These are phyloP conservation scores for Scedosporium aurantiacum DNA, from an alignment of 2,329 filamentous ascomycete genomes.

Conservation along the genomic window DNA sequence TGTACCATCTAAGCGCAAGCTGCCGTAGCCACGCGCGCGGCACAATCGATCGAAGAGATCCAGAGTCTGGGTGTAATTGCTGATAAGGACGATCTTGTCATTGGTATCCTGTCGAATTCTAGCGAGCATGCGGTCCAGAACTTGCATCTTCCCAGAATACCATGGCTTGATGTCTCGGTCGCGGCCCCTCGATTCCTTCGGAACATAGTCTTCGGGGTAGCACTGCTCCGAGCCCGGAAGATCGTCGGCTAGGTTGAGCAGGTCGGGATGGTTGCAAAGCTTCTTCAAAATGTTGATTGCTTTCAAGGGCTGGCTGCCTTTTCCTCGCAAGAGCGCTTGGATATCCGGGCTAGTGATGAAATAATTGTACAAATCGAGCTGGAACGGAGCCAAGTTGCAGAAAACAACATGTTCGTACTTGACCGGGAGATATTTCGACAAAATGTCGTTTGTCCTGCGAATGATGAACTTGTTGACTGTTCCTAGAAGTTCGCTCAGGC, in stretches of 20 bases:
- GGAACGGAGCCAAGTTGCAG: constrained; percentile 87
- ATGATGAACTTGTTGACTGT: constrained; percentile 99
- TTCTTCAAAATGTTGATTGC: constrained; percentile 97
- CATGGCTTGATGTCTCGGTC: constrained; percentile 88
- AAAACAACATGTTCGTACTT: constrained; percentile 99
- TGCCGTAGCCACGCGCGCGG: constrained; percentile 73
- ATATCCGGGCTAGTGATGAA: constrained; percentile 96
- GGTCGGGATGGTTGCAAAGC: constrained; percentile 93
- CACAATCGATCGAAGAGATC: constrained; percentile 91
- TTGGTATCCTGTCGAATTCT: constrained; percentile 93
- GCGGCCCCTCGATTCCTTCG: constrained; percentile 75
- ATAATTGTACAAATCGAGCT: constrained; percentile 88
- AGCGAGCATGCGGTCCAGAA: constrained; percentile 94
- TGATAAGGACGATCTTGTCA: constrained; percentile 98
- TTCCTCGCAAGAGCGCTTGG: constrained; percentile 79
- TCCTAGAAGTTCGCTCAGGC: constrained; percentile 66
- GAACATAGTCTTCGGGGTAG: constrained; percentile 79
- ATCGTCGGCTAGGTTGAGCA: constrained; percentile 73
- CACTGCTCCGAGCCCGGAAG: constrained; percentile 74
- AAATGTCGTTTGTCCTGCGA: constrained; percentile 89
- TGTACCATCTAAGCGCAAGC: constrained; percentile 81
- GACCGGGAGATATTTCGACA: constrained; percentile 93
- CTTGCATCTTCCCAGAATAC: constrained; percentile 98
- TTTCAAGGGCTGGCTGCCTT: constrained; percentile 91
- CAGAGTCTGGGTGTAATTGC: constrained; percentile 93